Conservation (phyloP, 1,284 basidiomycete genomes). For the Porphyrellus sp. region DNA sequence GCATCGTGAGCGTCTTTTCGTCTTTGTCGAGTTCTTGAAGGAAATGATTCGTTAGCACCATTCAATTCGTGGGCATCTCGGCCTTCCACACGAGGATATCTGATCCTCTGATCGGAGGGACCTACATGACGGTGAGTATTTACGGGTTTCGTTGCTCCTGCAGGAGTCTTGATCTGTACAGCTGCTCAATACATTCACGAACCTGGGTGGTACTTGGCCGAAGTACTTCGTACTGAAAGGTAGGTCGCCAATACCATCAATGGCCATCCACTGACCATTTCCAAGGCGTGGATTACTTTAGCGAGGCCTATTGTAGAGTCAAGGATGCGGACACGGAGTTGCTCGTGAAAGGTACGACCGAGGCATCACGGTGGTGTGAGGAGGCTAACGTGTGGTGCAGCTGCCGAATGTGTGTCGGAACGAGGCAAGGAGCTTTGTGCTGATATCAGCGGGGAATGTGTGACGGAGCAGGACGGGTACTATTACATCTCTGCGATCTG, state of each 20-base stretch:
- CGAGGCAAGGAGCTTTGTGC: constrained; percentile 80
- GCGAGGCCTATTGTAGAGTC: constrained; percentile 76
- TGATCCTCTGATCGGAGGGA: constrained; percentile 95
- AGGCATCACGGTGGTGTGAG: neutral
- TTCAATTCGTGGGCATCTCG: constrained; percentile 97
- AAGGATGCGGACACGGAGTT: constrained; percentile 52
- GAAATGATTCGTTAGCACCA: constrained; percentile 58
- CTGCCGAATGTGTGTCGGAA: constrained; percentile 85
- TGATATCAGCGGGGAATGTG: constrained; percentile 75
- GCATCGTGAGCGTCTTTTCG: constrained; percentile 58
- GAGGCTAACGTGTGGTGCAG: constrained; percentile 38
- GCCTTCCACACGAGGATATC: constrained; percentile 98
- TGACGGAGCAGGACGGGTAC: constrained; percentile 88
- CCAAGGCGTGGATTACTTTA: constrained; percentile 82
- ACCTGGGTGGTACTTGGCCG: constrained; percentile 98
- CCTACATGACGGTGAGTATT: constrained; percentile 90
- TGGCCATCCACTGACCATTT: constrained; percentile 11
- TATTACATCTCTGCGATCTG: constrained; percentile 84
- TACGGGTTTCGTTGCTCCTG: neutral
- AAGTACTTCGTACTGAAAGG: constrained; percentile 90
- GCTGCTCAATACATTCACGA: constrained; percentile 94
- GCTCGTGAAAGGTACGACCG: constrained; percentile 53
- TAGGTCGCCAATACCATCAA: constrained; percentile 40
- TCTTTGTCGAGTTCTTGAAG: neutral
- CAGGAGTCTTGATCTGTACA: constrained; percentile 33